A percentile compares a stretch with the other conserved stretches of the same genome.
phyloP scores from a whole-genome alignment of 331 rosid genomes.

The Quercus tomentella region DNA sequence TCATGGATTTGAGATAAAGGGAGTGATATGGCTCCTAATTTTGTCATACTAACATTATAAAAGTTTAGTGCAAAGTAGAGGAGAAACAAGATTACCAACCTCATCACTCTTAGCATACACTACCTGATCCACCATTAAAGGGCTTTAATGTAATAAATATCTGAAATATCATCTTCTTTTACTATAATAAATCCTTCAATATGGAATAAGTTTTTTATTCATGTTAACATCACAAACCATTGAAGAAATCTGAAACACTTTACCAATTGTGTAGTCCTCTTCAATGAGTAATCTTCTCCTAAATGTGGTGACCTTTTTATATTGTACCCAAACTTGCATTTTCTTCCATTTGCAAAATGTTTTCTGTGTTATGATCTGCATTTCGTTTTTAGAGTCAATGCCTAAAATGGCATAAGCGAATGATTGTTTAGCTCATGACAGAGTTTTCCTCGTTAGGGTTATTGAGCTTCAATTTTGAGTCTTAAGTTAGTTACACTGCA shows the following conservation, averaged over 20 bases:
- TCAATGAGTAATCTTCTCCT: too few species aligned
- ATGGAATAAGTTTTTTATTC: too few species aligned
- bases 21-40: not conserved
- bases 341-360: not conserved
- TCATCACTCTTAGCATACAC: not conserved
- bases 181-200: not conserved
- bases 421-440: not conserved
- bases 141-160: not conserved
- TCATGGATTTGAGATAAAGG: not conserved
- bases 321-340: not conserved
- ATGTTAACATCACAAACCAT: too few species aligned
- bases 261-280: too few species aligned
- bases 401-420: not conserved
- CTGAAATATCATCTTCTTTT: not conserved
- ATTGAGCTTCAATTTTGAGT: not conserved
- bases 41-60: not conserved
- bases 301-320: too few species aligned
- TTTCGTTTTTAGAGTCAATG: not conserved
- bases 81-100: not conserved
- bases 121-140: not conserved
- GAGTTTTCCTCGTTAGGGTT: not conserved
- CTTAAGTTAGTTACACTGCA: not conserved
- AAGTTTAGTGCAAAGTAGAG: not conserved
- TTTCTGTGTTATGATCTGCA: not conserved
- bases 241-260: too few species aligned